These are phyloP conservation scores for Acer negundo DNA, from an alignment of 345 rosid species.

Conservation along the genomic window DNA sequence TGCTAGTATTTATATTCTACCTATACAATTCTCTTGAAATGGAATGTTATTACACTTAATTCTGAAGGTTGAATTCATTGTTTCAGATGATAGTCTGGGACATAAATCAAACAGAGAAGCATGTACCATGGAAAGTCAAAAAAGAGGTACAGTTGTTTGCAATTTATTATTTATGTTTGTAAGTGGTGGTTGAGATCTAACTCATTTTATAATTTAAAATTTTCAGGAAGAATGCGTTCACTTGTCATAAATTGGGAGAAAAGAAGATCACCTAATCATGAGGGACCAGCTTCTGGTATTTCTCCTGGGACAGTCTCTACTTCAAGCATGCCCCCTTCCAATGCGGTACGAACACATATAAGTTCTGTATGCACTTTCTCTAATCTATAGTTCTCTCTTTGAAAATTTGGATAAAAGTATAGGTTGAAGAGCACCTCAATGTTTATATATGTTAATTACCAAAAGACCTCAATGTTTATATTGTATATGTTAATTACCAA, in stretches of 20 bases:
- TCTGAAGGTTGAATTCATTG: conserved; percentile 18
- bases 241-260: conserved; percentile 71
- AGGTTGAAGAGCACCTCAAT: not conserved
- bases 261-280: conserved; percentile 57
- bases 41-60: conserved; percentile 5
- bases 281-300: conserved; percentile 48
- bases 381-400: not conserved
- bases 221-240: conserved; percentile 66
- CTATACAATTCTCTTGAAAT: not conserved
- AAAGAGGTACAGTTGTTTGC: conserved; percentile 58
- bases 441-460: not conserved
- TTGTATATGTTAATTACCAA: not conserved
- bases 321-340: conserved; percentile 46
- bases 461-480: not conserved
- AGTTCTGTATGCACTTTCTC: conserved; percentile 1
- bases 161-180: conserved; percentile 19
- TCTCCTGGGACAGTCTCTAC: conserved; percentile 45
- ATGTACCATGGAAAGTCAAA: conserved; percentile 50
- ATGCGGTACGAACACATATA: conserved; percentile 42
- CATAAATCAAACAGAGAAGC: conserved; percentile 57
- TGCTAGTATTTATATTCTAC: not conserved
- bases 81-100: conserved; percentile 66
- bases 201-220: conserved; percentile 14
- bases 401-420: not conserved
- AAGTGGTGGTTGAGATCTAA: conserved; percentile 19